phyloP scores from a whole-genome alignment of 1,139 yeast species.

The Sugiyamaella paludigena region DNA sequence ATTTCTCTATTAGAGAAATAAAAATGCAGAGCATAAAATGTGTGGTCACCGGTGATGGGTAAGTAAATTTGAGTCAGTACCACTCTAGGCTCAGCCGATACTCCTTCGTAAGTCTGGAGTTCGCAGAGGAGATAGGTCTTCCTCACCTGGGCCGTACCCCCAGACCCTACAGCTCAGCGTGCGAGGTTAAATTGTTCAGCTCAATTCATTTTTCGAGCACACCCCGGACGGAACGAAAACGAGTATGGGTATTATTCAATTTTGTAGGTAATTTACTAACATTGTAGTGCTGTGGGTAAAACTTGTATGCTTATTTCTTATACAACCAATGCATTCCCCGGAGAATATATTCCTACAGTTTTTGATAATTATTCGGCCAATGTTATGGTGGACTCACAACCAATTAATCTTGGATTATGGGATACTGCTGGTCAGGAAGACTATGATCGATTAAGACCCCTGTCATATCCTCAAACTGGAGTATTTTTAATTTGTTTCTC shows the following conservation, averaged over 20 bases:
- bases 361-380: slow-evolving; percentile 88
- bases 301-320: slow-evolving; percentile 85
- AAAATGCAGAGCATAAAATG: slow-evolving; percentile 90
- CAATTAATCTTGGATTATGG: slow-evolving; percentile 84
- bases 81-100: too few species aligned
- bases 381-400: slow-evolving; percentile 78
- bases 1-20: too few species aligned
- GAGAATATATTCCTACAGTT: slow-evolving; percentile 93
- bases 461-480: slow-evolving; percentile 91
- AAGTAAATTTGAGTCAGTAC: slow-evolving; percentile 21
- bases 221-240: too few species aligned
- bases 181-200: too few species aligned
- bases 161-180: too few species aligned
- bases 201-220: too few species aligned
- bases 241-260: too few species aligned
- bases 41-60: slow-evolving; percentile 94
- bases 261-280: too few species aligned
- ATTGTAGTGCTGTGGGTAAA: slow-evolving; percentile 79
- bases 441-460: slow-evolving; percentile 85
- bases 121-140: too few species aligned
- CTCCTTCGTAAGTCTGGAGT: too few species aligned
- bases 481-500: slow-evolving; percentile 86
- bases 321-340: slow-evolving; percentile 92
- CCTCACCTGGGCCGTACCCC: too few species aligned
- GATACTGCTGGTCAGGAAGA: slow-evolving; percentile 98